These are phyloP conservation scores for Limnanthes douglasii DNA, from an alignment of 345 rosid genomes.

Conservation along the genomic window DNA sequence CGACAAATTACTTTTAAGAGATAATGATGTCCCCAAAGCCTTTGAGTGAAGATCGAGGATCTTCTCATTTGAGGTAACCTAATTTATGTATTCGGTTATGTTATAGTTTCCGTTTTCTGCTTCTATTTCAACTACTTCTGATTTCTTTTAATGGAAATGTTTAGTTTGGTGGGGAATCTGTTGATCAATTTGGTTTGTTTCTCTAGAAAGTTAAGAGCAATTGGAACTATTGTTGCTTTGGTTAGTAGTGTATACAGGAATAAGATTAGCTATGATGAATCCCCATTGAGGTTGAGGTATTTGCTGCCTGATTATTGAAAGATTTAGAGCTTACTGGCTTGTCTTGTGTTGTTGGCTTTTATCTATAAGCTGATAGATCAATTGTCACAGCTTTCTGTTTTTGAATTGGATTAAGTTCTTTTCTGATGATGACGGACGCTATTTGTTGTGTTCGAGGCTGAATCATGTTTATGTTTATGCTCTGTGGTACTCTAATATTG, in stretches of 20 bases:
- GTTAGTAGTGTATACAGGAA: neutral
- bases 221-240: neutral
- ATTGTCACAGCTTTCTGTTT: neutral
- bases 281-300: neutral
- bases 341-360: neutral
- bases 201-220: neutral
- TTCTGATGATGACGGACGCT: neutral
- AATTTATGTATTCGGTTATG: no score
- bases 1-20: no score
- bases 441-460: neutral
- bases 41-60: conserved; percentile 67
- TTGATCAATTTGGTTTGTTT: conserved; percentile 5
- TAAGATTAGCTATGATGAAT: neutral
- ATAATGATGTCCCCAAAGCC: conserved; percentile 70
- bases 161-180: conserved; percentile 1
- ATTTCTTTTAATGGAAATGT: neutral
- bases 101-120: neutral
- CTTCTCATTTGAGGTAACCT: conserved; percentile 51
- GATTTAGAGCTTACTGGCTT: neutral
- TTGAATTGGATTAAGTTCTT: no score
- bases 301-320: neutral
- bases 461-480: neutral
- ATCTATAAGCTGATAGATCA: neutral
- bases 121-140: neutral
- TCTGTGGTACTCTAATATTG: neutral